Evolutionary conservation across 768 basidiomycete genomes (phyloP).

Genomic region (Holtermannia corniformis): DNA sequence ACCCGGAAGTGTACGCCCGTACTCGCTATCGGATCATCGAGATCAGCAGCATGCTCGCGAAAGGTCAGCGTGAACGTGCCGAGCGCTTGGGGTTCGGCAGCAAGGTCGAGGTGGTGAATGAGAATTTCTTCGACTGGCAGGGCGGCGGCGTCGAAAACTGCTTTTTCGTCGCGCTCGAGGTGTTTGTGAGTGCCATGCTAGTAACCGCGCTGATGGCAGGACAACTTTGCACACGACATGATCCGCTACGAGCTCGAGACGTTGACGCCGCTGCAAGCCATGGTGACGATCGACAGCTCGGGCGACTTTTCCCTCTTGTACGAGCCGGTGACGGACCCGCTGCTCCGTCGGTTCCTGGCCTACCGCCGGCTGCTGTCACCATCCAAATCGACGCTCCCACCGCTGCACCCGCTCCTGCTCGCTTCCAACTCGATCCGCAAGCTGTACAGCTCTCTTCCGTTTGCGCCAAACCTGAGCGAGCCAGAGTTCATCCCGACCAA

Average conservation of each 20-base stretch:
- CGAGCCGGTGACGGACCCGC: conserved; percentile 71
- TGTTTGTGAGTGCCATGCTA: conserved; percentile 56
- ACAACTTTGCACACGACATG: conserved; percentile 94
- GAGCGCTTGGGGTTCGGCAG: conserved; percentile 24
- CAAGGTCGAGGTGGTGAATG: conserved; percentile 45
- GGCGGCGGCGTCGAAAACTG: conserved; percentile 73
- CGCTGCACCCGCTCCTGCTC: conserved; percentile 32
- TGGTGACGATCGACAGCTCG: conserved; percentile 64
- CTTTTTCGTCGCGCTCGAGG: conserved; percentile 90
- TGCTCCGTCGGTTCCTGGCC: conserved; percentile 66
- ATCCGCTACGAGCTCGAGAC: conserved; percentile 78
- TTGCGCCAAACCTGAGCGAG: conserved; percentile 75
- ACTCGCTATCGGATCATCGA: conserved; percentile 92
- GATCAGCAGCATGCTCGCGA: conserved; percentile 70
- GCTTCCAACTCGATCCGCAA: conserved; percentile 48
- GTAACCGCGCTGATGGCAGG: conserved; percentile 45
- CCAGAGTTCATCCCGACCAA: conserved; percentile 93
- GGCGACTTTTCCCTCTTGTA: conserved; percentile 81
- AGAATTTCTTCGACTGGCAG: conserved; percentile 50
- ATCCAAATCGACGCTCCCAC: conserved; percentile 49
- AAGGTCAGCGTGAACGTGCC: conserved; percentile 49
- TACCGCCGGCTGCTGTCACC: conserved; percentile 47
- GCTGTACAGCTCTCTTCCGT: conserved; percentile 63
- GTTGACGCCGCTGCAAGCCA: conserved; percentile 69
- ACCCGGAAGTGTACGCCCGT: conserved; percentile 82